Evolutionary conservation across 2,329 filamentous ascomycete species (phyloP).

Genomic region (Exophiala sp.): DNA sequence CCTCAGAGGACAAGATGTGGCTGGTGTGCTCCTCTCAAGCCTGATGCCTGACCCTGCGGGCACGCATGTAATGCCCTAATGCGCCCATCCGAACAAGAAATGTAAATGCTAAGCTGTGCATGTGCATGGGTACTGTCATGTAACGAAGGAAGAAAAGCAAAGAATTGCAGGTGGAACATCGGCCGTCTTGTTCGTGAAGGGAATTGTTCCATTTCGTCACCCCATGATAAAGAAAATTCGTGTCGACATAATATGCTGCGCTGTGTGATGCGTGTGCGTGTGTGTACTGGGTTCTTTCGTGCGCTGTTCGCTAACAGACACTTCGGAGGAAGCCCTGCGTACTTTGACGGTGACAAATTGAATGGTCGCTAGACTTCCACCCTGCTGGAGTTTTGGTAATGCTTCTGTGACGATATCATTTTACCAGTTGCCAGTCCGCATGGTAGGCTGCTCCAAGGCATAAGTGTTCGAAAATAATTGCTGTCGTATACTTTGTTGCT

Average conservation of each 20-base stretch:
- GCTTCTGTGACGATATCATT: not conserved
- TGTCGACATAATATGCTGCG: constrained; percentile 11
- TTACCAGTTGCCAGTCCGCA: constrained; percentile 27
- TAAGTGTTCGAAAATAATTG: constrained; percentile 57
- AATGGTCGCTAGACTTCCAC: too few species aligned
- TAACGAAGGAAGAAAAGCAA: not conserved
- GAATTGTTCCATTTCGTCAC: constrained; percentile 6
- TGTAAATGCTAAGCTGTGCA: too few species aligned
- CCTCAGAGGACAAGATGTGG: too few species aligned
- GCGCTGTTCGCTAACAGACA: not conserved
- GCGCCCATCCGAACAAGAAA: too few species aligned
- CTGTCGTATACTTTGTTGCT: constrained; percentile 48
- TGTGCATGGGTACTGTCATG: too few species aligned
- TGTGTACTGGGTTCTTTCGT: constrained; percentile 1
- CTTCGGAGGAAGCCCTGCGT: not conserved
- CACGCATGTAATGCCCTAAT: too few species aligned
- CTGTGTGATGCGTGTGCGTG: constrained; percentile 5
- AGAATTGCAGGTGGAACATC: not conserved
- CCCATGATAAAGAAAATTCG: constrained; percentile 22
- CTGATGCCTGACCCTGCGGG: too few species aligned
- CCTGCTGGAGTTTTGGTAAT: not conserved
- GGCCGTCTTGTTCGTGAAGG: constrained; percentile 15
- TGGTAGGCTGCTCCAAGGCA: constrained; percentile 40
- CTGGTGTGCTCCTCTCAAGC: too few species aligned
- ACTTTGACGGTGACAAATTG: too few species aligned